Evolutionary conservation across 2,329 filamentous ascomycete genomes (phyloP), one percentile per base, ranked within the genome.

Genomic region (Alternaria triticina): DNA sequence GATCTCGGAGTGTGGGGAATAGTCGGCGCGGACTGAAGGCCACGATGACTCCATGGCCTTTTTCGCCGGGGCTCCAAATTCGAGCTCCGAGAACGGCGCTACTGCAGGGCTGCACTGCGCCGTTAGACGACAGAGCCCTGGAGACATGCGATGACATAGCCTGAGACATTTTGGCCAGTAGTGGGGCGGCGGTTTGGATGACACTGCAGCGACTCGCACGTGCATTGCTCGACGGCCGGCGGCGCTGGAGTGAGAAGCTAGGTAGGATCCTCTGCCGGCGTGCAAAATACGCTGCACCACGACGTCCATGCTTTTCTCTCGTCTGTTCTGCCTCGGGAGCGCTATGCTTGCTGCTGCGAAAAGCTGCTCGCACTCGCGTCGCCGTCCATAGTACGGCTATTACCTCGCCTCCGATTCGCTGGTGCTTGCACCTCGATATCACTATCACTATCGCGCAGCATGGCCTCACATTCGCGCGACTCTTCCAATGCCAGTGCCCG

Each of bases 401-500:
- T 36, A 57, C 44, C 59, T 47, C 6, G 11, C 51, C 44, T 60
- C 46, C 50, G 45, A 52, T 46, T 47, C 52, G 62, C 57, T 55
- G 55, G 46, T 36, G 45, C 33, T 23, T 22, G 36, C 43, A 25
- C 51, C 43, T 56, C 15, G 45, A 20, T 11, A 40, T 40, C 36
- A 40, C 36, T 17, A 40, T 40, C 36, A 6, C 52, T 56, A 33
- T 27, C 36, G 6, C 49, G 11, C 50, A 46, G 33, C 27, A 44
- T 59, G 58, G 58, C 61, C 51, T 68, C 72, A n/a, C 75, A 77
- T 46, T 73, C 72, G 57, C 72, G 77, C 64, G 76, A 70, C 56
- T 72, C 77, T 28, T 78, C 77, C n/a, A 71, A 46, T 12, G 68
- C 70, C 51, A 77, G 74, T 68, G 67, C 70, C 47, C 64, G 70